Conservation (phyloP, 2,329 filamentous ascomycete species). For the Geosmithia putterillii region DNA sequence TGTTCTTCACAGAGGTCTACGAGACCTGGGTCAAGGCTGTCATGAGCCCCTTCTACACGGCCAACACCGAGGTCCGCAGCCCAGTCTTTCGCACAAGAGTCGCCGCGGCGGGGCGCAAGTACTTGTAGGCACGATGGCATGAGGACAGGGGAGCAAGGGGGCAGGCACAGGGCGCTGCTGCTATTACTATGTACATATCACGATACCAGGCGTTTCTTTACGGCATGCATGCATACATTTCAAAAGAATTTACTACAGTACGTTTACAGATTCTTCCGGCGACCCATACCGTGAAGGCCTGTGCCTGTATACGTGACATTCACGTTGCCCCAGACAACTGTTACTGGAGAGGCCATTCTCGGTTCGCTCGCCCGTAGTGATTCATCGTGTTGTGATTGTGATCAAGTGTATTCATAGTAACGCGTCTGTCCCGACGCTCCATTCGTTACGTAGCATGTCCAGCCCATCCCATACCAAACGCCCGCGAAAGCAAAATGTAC, state of each 20-base stretch:
- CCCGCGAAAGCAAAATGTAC: background rate
- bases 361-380: too few species aligned
- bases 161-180: too few species aligned
- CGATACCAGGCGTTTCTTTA: background rate
- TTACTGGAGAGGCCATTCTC: too few species aligned
- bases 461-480: too few species aligned
- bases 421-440: conserved; percentile 1
- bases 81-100: conserved; percentile 76
- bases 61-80: conserved; percentile 76
- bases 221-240: background rate
- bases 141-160: background rate
- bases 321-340: too few species aligned
- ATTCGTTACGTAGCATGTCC: background rate
- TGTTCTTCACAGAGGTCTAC: conserved; percentile 92
- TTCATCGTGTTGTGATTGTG: too few species aligned
- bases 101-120: conserved; percentile 82
- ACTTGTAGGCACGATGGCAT: conserved; percentile 41
- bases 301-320: too few species aligned
- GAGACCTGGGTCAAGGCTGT: conserved; percentile 94
- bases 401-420: too few species aligned
- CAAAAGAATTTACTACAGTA: too few species aligned
- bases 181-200: background rate
- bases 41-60: conserved; percentile 92
- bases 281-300: too few species aligned
- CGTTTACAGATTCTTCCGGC: too few species aligned